These are phyloP conservation scores for Neophaeococcomyces mojaviensis DNA, from an alignment of 2,329 filamentous ascomycete genomes.

Conservation along the genomic window DNA sequence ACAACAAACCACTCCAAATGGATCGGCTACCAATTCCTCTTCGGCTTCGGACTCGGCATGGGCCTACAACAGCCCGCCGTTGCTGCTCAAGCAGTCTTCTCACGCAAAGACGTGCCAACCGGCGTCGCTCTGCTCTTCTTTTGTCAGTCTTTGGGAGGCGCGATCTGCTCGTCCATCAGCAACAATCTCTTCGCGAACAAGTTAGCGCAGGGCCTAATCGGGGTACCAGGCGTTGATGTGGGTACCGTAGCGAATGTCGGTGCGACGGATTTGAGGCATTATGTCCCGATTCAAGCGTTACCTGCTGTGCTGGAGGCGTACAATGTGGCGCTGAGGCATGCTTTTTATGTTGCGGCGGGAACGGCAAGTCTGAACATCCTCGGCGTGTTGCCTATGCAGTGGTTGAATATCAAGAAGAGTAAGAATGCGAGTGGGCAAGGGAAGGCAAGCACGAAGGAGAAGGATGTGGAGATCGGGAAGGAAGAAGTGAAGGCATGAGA, in stretches of 20 bases:
- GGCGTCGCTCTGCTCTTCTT: constrained; percentile 23
- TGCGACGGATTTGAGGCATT: constrained; percentile 38
- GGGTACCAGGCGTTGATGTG: constrained; percentile 14
- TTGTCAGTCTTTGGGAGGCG: constrained; percentile 18
- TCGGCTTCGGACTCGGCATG: constrained; percentile 20
- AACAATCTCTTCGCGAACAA: constrained; percentile 24
- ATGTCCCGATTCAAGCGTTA: constrained; percentile 46
- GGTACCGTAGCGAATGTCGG: constrained; percentile 15
- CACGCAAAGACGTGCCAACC: constrained; percentile 23
- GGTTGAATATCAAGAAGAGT: constrained; percentile 55
- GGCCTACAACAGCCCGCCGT: constrained; percentile 19
- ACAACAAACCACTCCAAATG: constrained; percentile 19
- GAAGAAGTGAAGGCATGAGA: no score
- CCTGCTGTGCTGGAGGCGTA: constrained; percentile 54
- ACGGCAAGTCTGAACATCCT: constrained; percentile 48
- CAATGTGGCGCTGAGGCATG: constrained; percentile 51
- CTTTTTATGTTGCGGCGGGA: constrained; percentile 54
- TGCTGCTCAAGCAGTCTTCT: constrained; percentile 21
- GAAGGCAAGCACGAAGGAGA: no score
- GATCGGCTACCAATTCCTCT: constrained; percentile 24
- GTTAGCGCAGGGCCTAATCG: constrained; percentile 10
- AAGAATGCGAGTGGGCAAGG: no score
- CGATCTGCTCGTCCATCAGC: constrained; percentile 21
- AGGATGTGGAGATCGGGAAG: no score
- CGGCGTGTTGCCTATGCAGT: constrained; percentile 52